Evolutionary conservation across 176 grass and related monocot species (phyloP), one percentile per base, ranked within the genome.

Genomic region (Rhipidocladum racemiflorum): DNA sequence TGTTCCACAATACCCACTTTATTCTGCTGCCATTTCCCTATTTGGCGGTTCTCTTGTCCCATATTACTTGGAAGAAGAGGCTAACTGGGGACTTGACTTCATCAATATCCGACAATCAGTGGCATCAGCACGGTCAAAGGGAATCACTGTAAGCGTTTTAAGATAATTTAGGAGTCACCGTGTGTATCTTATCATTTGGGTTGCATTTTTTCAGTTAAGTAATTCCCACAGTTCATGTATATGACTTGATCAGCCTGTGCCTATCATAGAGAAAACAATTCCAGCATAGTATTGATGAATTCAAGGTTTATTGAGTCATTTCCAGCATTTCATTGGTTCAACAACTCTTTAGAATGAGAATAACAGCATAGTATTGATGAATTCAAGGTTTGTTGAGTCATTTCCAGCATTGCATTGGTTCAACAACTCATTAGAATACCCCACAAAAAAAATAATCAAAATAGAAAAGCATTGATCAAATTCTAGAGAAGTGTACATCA

Each of bases 1-100:
- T 63, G 97, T 99, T 57, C 97, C 97, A 66, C 97, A 99, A 54
- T 99, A 99, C 73, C 97, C 97, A 43, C 97, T 99, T 63, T 99
- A 99, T 82, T 99, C 96, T 70, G 97, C 97, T 80, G 68, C 97
- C 48, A 99, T 99, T 80, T 82, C 92, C 23, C 85, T 99, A 43
- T 90, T 44, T 78, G 93, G 97, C 75, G 97, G 97, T 68, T 79
- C 93, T 64, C 93, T 99, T 64, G 97, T 99, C 11, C 97, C 97
- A 0, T 99, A 99, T 75, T 99, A 93, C 89, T 90, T 99, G 55
- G 93, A 91, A 87, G 97, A 99, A 68, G 91, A 99, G 73, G 93
- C 93, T 27, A 96, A 99, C 80, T 99, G 97, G 97, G 74, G 91
- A 50, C 87, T 99, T 68, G 93, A 99, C 46, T 88, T 96, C 17